A percentile compares a stretch with the other conserved stretches of the same genome.
phyloP scores from a whole-genome alignment of 2,329 filamentous ascomycete genomes.

The Aspergillus udagawae region DNA sequence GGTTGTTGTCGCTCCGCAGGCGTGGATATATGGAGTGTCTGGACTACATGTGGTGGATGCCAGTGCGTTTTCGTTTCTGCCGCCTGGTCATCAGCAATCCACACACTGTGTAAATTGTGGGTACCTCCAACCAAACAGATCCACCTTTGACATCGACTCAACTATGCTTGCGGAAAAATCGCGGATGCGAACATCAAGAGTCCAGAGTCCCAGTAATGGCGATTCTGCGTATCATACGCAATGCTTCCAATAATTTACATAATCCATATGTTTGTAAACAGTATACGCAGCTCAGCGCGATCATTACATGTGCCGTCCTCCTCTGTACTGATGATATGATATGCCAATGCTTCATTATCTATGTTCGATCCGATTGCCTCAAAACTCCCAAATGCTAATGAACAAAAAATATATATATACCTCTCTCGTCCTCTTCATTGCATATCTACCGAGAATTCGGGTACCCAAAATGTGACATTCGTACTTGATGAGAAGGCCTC shows the following conservation, averaged over 20 bases:
- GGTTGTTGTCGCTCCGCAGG: conserved; percentile 31
- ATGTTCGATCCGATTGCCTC: neutral
- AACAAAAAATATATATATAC: neutral
- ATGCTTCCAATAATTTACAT: neutral
- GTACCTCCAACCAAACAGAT: too few relatives aligned
- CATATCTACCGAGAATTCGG: conserved; percentile 15
- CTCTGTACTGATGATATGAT: neutral
- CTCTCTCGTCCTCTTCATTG: neutral
- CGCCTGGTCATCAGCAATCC: conserved; percentile 37
- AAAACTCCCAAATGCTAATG: neutral
- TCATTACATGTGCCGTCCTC: neutral
- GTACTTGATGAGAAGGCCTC: conserved; percentile 45
- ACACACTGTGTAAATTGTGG: conserved; percentile 29
- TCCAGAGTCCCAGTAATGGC: neutral
- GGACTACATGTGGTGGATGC: conserved; percentile 35
- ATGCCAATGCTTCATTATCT: neutral
- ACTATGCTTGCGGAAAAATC: conserved; percentile 39
- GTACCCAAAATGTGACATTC: conserved; percentile 50
- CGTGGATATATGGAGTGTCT: conserved; percentile 27
- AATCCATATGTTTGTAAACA: neutral
- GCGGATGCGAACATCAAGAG: neutral
- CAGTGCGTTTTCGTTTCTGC: conserved; percentile 29
- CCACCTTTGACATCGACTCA: neutral
- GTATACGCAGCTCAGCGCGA: too few relatives aligned
- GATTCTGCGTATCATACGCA: neutral